Percentiles rank a stretch among this genome's conserved stretches.
Evolutionary conservation across 805 yeast species (phyloP).

Genomic region (Torulaspora microellipsoides): DNA sequence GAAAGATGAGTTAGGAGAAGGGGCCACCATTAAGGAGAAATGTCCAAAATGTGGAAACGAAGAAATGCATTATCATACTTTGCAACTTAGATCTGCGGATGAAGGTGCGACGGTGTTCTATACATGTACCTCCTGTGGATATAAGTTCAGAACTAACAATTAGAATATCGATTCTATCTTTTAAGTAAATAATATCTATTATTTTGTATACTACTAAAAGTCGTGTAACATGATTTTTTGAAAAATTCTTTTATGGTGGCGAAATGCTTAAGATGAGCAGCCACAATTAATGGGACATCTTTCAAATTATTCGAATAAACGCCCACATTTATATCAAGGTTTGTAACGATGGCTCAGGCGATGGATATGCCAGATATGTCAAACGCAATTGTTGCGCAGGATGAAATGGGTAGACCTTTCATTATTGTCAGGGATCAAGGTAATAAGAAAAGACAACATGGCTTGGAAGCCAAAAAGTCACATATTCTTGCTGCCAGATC

Average conservation of each 20-base stretch:
- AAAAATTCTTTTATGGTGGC: slow-evolving; percentile 6
- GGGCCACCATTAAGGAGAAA: slow-evolving; percentile 94
- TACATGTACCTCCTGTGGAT: slow-evolving; percentile 90
- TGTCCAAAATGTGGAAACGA: slow-evolving; percentile 99
- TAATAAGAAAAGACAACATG: slow-evolving; percentile 60
- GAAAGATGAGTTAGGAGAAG: slow-evolving; percentile 79
- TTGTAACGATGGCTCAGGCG: slow-evolving; percentile 31
- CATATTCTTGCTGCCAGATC: slow-evolving; percentile 94
- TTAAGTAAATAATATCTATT: background rate
- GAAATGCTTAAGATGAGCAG: background rate
- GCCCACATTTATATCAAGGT: background rate
- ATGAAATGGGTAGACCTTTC: slow-evolving; percentile 98
- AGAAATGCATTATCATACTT: slow-evolving; percentile 96
- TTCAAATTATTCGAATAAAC: too few species aligned
- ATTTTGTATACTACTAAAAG: background rate
- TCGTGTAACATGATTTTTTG: slow-evolving; percentile 4
- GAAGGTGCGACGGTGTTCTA: slow-evolving; percentile 99
- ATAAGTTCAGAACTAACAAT: slow-evolving; percentile 91
- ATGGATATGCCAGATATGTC: slow-evolving; percentile 82
- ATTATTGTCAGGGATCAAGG: slow-evolving; percentile 91
- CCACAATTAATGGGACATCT: too few species aligned
- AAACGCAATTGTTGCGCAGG: slow-evolving; percentile 98
- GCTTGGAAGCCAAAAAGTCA: slow-evolving; percentile 73
- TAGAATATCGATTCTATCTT: slow-evolving; percentile 30
- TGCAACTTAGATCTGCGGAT: slow-evolving; percentile 96